A percentile compares a stretch with the other conserved stretches of the same genome.
These are phyloP conservation scores for Cladophialophora yegresii DNA, from an alignment of 2,329 filamentous ascomycete species.

Conservation along the genomic window DNA sequence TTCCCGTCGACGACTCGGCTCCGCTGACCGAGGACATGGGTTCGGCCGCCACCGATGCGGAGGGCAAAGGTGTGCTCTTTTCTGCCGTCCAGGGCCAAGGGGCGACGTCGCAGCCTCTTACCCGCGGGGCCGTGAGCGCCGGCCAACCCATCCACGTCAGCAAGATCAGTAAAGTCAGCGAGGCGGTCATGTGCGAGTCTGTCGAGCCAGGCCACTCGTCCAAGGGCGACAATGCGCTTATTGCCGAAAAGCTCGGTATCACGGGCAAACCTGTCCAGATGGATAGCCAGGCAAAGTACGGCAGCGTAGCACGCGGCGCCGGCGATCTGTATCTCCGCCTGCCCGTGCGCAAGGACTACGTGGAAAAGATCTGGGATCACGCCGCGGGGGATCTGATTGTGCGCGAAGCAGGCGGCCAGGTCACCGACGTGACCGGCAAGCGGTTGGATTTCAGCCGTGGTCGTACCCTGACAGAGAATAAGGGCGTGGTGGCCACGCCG, in stretches of 20 bases:
- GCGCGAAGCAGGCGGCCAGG: slow-evolving; percentile 85
- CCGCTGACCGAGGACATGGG: slow-evolving; percentile 72
- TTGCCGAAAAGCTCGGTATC: slow-evolving; percentile 83
- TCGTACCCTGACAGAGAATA: slow-evolving; percentile 83
- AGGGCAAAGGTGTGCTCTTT: slow-evolving; percentile 83
- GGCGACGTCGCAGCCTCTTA: slow-evolving; percentile 77
- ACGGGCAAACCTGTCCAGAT: slow-evolving; percentile 87
- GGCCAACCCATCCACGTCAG: slow-evolving; percentile 77
- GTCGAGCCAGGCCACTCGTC: slow-evolving; percentile 91
- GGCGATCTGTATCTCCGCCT: slow-evolving; percentile 93
- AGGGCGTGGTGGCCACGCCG: slow-evolving; percentile 88
- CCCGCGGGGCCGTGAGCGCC: slow-evolving; percentile 43
- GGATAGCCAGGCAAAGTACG: slow-evolving; percentile 98
- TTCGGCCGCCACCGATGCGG: slow-evolving; percentile 69
- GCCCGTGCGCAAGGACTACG: slow-evolving; percentile 80
- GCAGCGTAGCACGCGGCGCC: slow-evolving; percentile 86
- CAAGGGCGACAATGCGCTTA: slow-evolving; percentile 82
- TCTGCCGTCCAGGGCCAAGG: slow-evolving; percentile 78
- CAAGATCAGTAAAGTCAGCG: slow-evolving; percentile 68
- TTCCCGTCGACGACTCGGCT: slow-evolving; percentile 79
- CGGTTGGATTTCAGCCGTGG: slow-evolving; percentile 83
- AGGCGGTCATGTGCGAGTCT: slow-evolving; percentile 93
- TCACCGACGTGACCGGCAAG: slow-evolving; percentile 85
- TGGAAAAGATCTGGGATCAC: slow-evolving; percentile 99
- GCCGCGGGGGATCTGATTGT: slow-evolving; percentile 94